Evolutionary conservation across 306 rosid genomes (phyloP).

Genomic region (Cucumis cinereus): DNA sequence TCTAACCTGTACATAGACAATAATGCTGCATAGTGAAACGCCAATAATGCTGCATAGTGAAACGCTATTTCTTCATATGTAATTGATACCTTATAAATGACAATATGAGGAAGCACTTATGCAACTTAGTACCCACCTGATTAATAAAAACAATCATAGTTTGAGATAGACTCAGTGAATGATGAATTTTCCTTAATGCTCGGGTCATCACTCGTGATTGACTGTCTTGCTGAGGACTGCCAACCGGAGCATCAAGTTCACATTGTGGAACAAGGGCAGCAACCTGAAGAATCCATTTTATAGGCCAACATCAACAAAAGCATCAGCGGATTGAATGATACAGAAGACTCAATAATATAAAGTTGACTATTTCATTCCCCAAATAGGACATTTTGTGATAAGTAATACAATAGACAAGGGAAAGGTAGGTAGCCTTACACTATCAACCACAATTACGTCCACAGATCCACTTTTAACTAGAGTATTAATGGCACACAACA

Average conservation of each 20-base stretch:
- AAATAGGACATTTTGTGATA: neutral
- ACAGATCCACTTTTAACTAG: conserved; percentile 68
- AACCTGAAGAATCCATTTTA: conserved; percentile 36
- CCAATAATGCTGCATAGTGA: neutral
- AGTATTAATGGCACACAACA: conserved; percentile 63
- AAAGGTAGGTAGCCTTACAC: conserved; percentile 39
- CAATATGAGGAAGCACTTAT: conserved; percentile 5
- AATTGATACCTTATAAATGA: neutral
- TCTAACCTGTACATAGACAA: conserved; percentile 37
- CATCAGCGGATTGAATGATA: neutral
- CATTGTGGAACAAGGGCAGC: conserved; percentile 80
- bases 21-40: neutral
- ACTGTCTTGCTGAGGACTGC: conserved; percentile 22
- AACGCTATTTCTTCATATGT: neutral
- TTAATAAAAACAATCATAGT: conserved; percentile 58
- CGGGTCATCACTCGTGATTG: conserved; percentile 56
- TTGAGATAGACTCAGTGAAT: conserved; percentile 47
- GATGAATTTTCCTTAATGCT: conserved; percentile 61
- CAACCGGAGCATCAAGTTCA: conserved; percentile 50
- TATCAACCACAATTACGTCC: conserved; percentile 84
- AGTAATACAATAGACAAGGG: conserved; percentile 1
- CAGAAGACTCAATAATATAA: neutral
- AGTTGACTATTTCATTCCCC: neutral
- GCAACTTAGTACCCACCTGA: conserved; percentile 39
- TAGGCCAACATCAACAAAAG: neutral